A percentile compares a stretch with the other conserved stretches of the same genome.
Evolutionary conservation across 2,329 filamentous ascomycete species (phyloP).

Genomic region (Aspergillus puulaauensis): DNA sequence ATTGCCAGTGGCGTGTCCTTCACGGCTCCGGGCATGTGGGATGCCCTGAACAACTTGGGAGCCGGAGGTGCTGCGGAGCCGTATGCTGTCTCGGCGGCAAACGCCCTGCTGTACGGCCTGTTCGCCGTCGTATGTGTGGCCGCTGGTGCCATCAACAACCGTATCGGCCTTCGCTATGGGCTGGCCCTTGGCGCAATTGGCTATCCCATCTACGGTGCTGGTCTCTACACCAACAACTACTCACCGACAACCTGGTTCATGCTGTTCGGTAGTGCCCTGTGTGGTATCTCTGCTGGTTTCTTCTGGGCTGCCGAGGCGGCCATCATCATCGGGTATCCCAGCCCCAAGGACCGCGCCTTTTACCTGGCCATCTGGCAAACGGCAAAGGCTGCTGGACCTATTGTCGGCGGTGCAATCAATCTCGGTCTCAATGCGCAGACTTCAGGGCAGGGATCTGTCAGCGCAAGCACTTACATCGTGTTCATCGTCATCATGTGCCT

Average conservation of each 20-base stretch:
- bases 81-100: conserved; percentile 12
- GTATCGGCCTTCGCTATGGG: conserved; percentile 11
- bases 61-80: conserved; percentile 15
- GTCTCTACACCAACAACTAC: conserved; percentile 13
- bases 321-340: conserved; percentile 15
- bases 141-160: conserved; percentile 14
- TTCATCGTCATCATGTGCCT: conserved; percentile 16
- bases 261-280: conserved; percentile 12
- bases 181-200: conserved; percentile 10
- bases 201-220: conserved; percentile 13
- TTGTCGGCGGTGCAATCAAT: conserved; percentile 11
- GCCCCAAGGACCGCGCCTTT: conserved; percentile 11
- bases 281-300: conserved; percentile 11
- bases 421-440: conserved; percentile 11
- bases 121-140: conserved; percentile 13
- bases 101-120: conserved; percentile 9
- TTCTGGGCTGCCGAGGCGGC: conserved; percentile 15
- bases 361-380: conserved; percentile 14
- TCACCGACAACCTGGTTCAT: conserved; percentile 12
- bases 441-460: conserved; percentile 5
- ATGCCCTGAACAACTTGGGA: conserved; percentile 12
- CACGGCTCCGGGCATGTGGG: conserved; percentile 14
- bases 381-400: conserved; percentile 11
- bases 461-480: conserved; percentile 12
- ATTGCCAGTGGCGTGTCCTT: conserved; percentile 14